These are phyloP conservation scores for Strobilomyces echinocephalus DNA, from an alignment of 768 basidiomycete genomes.

Conservation along the genomic window DNA sequence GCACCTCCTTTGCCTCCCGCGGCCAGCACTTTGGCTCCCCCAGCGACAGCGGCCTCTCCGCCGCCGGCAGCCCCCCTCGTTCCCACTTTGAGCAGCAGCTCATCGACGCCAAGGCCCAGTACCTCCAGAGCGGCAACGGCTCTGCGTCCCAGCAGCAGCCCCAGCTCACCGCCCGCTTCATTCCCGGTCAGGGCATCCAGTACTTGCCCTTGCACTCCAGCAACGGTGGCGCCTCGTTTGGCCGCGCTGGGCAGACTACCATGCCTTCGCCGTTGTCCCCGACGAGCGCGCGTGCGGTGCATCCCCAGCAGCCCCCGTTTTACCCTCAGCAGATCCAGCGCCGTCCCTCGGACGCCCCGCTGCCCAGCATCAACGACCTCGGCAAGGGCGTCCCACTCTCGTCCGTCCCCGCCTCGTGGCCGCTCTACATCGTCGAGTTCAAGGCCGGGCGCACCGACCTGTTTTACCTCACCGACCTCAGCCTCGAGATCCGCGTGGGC, in stretches of 20 bases:
- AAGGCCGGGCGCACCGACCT: constrained; percentile 95
- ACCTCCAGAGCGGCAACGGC: constrained; percentile 22
- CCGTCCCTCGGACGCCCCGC: constrained; percentile 36
- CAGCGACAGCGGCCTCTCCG: constrained; percentile 54
- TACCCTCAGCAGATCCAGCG: constrained; percentile 35
- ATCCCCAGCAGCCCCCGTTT: constrained; percentile 27
- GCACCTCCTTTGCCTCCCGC: constrained; percentile 36
- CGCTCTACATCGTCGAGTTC: constrained; percentile 96
- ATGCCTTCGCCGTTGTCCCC: constrained; percentile 59
- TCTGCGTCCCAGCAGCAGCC: constrained; percentile 23
- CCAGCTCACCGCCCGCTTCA: constrained; percentile 54
- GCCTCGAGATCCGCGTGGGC: constrained; percentile 66
- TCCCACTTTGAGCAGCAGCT: constrained; percentile 45
- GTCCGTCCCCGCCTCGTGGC: constrained; percentile 76
- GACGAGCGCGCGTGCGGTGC: constrained; percentile 25
- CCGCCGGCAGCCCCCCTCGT: constrained; percentile 47
- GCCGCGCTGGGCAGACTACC: constrained; percentile 34
- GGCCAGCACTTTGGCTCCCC: constrained; percentile 54
- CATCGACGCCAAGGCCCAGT: constrained; percentile 38
- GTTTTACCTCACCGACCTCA: constrained; percentile 79
- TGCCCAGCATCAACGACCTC: constrained; percentile 47
- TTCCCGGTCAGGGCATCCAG: constrained; percentile 62
- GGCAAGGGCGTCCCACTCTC: constrained; percentile 88
- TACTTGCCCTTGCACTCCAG: constrained; percentile 40
- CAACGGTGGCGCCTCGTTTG: constrained; percentile 31